Base-by-base conservation (phyloP, 2,329 filamentous ascomycete genomes). In the Colletotrichum cereale region DNA sequence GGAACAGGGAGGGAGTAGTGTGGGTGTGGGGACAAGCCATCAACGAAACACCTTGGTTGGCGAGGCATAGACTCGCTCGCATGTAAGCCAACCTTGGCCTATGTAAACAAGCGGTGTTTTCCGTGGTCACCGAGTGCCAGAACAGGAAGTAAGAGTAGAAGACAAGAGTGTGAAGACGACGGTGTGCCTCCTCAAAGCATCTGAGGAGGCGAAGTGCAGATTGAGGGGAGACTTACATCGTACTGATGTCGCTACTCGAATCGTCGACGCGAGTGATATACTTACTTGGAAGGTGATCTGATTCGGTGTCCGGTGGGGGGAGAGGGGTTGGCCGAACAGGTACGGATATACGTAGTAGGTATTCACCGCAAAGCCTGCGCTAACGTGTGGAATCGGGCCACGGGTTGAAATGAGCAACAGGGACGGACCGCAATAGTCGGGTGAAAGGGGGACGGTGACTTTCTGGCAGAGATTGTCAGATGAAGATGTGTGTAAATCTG, bases 61-160 rank as follows among this genome's bases (percentile, higher is more conserved):
- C 48, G 21, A 16, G 31, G 40, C n/a, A 40, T 18, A 44, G n/a
- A 48, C 36, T 62, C 29, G 50, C 36, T 62, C 29, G 50, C 34
- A 52, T 38, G 55, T 16, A 52, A 60, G n/a, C 26, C 18, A 26
- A 36, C 53, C 36, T 53, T 61, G 57, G 29, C 42, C 40, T 34
- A 34, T 21, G 44, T 24, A 26, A 36, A 48, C 24, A 24, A 24
- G 42, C n/a, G 11, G 7, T 36, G n/a, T 36, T 48, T n/a, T 11
- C 26, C 42, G 10, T 21, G 29, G 18, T 50, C 8, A 29, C 14
- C 12, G 7, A 48, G 24, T 14, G 24, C 21, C 38, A 29, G 6
- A 26, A 24, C 31, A n/a, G 40, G 26, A 14, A 36, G 5, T 26
- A n/a, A 62, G 26, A 14, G 21, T 36, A 38, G 8, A 31, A 0